phyloP scores from a whole-genome alignment of 441 rosid species.

The Kokia cookei region DNA sequence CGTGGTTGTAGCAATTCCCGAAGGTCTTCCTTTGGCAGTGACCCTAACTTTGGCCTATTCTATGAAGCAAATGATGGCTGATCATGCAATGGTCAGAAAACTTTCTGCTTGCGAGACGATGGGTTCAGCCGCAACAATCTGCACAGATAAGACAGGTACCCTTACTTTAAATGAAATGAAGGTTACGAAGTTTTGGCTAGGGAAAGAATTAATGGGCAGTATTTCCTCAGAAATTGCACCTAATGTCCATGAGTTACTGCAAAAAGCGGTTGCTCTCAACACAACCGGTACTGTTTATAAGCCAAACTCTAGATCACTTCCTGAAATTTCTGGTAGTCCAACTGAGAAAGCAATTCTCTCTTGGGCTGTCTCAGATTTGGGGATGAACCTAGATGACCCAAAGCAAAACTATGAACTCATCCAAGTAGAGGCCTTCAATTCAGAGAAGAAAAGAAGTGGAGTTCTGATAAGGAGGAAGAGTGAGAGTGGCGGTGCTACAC shows the following conservation, averaged over 20 bases:
- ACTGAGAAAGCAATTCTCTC: constrained; percentile 50
- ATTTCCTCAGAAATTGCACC: neutral
- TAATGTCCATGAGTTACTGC: constrained; percentile 13
- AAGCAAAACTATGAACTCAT: constrained; percentile 17
- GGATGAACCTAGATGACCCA: constrained; percentile 22
- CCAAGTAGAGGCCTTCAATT: constrained; percentile 43
- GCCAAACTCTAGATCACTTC: constrained; percentile 1
- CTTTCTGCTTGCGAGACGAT: constrained; percentile 42
- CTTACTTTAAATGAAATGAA: constrained; percentile 25
- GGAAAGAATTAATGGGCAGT: constrained; percentile 2
- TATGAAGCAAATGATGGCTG: constrained; percentile 47
- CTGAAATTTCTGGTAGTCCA: constrained; percentile 45
- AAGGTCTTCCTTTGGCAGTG: constrained; percentile 52
- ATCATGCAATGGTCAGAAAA: constrained; percentile 36
- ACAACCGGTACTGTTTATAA: constrained; percentile 25
- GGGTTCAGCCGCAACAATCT: constrained; percentile 45
- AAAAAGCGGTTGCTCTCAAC: constrained; percentile 31
- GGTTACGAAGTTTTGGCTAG: constrained; percentile 22
- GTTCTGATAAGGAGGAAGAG: constrained; percentile 20
- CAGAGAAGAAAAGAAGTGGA: constrained; percentile 35
- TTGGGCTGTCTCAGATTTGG: constrained; percentile 32
- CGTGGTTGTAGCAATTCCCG: constrained; percentile 51
- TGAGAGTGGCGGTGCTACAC: constrained; percentile 7
- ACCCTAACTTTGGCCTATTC: constrained; percentile 48
- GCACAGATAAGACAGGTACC: constrained; percentile 46